phyloP scores from a whole-genome alignment of 129 eudicot species.

The Pseudognaphalium luteoalbum region DNA sequence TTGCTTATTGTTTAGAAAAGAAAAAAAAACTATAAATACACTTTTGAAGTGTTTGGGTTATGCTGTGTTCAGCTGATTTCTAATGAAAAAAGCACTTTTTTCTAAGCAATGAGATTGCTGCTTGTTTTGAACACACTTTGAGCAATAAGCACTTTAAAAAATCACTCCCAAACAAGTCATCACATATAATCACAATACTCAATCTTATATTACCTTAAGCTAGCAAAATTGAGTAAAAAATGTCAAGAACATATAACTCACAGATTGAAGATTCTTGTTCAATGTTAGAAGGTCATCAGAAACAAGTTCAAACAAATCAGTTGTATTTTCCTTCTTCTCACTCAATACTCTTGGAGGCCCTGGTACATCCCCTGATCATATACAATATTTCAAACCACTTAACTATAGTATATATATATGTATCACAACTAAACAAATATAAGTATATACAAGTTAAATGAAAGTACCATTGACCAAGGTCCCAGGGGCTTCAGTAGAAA shows the following conservation, averaged over 20 bases:
- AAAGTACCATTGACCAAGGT: constrained; percentile 65
- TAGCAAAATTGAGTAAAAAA: constrained; percentile 15
- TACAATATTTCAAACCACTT: constrained; percentile 9
- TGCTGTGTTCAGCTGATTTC: background rate
- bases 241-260: constrained; percentile 40
- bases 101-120: background rate
- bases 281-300: constrained; percentile 73
- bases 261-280: constrained; percentile 84
- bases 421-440: background rate
- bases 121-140: background rate
- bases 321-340: constrained; percentile 43
- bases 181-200: background rate
- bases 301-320: constrained; percentile 81
- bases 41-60: background rate
- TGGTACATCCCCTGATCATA: constrained; percentile 41
- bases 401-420: background rate
- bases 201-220: constrained; percentile 12
- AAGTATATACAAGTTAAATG: background rate
- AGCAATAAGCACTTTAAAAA: background rate
- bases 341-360: constrained; percentile 55
- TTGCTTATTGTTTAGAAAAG: background rate
- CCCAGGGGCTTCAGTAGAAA: constrained; percentile 64
- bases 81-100: background rate
- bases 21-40: no score
- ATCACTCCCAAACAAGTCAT: background rate